A percentile compares a stretch with the other conserved stretches of the same genome.
Conservation (phyloP, 2,329 filamentous ascomycete species). For the Kalaharituber pfeilii region DNA sequence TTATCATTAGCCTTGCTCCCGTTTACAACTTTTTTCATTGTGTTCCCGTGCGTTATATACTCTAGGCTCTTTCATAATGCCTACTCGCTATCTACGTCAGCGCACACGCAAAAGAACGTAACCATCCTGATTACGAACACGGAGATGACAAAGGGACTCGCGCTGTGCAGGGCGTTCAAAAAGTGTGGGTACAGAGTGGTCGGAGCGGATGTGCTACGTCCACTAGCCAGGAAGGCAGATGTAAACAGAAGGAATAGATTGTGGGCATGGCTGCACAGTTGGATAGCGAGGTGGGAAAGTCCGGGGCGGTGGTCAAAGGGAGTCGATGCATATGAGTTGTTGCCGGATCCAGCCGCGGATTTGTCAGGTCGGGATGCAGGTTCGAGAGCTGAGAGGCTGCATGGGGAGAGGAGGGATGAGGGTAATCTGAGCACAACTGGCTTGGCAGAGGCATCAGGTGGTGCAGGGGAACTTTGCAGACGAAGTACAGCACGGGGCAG, state of each 20-base stretch:
- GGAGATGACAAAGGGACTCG: constrained; percentile 53
- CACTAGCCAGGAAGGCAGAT: constrained; percentile 19
- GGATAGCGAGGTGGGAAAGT: not conserved
- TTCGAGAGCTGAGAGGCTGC: no score
- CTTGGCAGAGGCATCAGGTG: no score
- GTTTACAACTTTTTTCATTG: constrained; percentile 32
- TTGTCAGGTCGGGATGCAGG: no score
- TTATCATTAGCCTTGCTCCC: constrained; percentile 32
- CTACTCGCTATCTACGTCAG: no score
- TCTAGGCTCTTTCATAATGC: not conserved
- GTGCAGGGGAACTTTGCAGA: no score
- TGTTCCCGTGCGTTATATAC: not conserved
- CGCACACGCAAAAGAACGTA: constrained; percentile 12
- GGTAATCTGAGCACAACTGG: no score
- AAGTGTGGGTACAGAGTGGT: constrained; percentile 50
- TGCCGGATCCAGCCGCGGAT: constrained; percentile 29
- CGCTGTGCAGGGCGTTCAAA: constrained; percentile 47
- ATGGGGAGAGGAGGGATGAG: no score
- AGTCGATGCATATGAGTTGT: constrained; percentile 37
- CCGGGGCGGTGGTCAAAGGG: constrained; percentile 42
- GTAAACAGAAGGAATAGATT: not conserved
- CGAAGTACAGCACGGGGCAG: no score
- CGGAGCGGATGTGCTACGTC: constrained; percentile 48
- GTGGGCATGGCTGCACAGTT: not conserved
- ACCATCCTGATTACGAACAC: constrained; percentile 56